Base-by-base conservation (phyloP, 148 eudicot genomes). In the Oxyria digyna region DNA sequence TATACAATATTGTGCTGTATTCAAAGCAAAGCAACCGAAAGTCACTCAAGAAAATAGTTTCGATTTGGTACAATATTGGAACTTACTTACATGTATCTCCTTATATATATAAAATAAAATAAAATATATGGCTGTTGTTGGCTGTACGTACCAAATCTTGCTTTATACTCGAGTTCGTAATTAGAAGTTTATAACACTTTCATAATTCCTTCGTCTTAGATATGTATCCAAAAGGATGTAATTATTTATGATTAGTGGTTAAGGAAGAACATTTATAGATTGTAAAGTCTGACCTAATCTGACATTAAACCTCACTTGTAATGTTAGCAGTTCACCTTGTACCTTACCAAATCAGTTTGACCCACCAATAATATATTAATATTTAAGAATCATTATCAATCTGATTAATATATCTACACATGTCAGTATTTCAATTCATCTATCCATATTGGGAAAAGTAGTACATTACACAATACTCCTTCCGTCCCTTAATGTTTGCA, bases 11-110 rank as follows among this genome's bases (percentile, higher is more conserved):
- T 29, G 27, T 57, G 37, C 20, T 59, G 65, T 59, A 59, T 29
- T 54, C 62, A 54, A 59, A 59, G 65, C 65, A 59, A 59, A 59
- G 65, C 38, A 59, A 59, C 65, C 65, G 65, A 59, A 59, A 59
- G 65, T 59, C 29, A 59, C 27, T 3, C 33, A 55, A 27, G n/a
- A 29, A 29, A 12, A 57, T 29, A 59, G 65, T 59, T 59, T 15
- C 6, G 15, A 59, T 59, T 29, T 59, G 65, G 37, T 59, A 18
- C 65, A 59, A 57, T 59, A 8, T 23, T 52, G 29, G 31, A 54
- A 20, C 29, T 24, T 54, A 24, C 31, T 23, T 24, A 4, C 63
- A 55, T 33, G 3, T 33, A 33, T 5, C 5, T 1, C 7, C 3
- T 31, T 31, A 14, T 27, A 29, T 31, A 14, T 27, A 29, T 59